Percentiles rank a stretch among this genome's conserved stretches.
Evolutionary conservation across 176 grass and related monocot genomes (phyloP).

Genomic region (Oryza meyeriana): DNA sequence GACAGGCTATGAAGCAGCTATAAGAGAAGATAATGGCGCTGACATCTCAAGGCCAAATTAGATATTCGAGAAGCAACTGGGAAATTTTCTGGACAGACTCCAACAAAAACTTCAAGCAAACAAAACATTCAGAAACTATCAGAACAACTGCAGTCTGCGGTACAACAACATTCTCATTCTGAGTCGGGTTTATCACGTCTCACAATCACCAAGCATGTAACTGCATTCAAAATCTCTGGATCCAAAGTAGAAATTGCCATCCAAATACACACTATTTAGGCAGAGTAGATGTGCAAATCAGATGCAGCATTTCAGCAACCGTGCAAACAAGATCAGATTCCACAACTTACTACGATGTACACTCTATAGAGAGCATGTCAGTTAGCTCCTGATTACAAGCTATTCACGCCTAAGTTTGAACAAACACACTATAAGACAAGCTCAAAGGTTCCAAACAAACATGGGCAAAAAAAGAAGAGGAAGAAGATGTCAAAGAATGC

Average conservation of each 20-base stretch:
- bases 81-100: neutral
- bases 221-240: neutral
- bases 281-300: neutral
- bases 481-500: conserved; percentile 29
- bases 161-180: neutral
- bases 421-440: conserved; percentile 39
- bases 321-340: conserved; percentile 1
- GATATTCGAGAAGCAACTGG: neutral
- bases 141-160: neutral
- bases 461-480: neutral
- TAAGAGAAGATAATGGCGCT: neutral
- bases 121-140: neutral
- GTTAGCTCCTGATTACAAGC: conserved; percentile 36
- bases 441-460: conserved; percentile 42
- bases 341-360: conserved; percentile 17
- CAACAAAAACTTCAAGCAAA: neutral
- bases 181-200: neutral
- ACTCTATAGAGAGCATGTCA: conserved; percentile 34
- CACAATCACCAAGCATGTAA: neutral
- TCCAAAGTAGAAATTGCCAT: neutral
- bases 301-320: neutral
- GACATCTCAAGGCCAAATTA: neutral
- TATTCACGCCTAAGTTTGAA: conserved; percentile 46
- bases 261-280: neutral
- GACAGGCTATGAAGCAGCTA: neutral